Evolutionary conservation across 2,329 filamentous ascomycete genomes (phyloP).

Genomic region (Seiridium cupressi): DNA sequence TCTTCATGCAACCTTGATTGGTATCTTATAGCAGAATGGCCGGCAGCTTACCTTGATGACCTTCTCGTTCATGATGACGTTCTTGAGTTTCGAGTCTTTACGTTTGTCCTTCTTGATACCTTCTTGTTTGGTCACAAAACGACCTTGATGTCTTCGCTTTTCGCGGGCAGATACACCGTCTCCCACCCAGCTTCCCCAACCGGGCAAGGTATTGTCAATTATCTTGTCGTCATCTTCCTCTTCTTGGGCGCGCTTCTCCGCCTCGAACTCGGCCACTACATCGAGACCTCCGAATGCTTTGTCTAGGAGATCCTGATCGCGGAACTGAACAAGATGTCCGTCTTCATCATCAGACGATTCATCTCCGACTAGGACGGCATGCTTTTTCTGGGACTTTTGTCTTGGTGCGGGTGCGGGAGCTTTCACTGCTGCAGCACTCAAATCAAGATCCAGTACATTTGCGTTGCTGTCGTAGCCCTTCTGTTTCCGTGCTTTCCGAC

Average conservation of each 20-base stretch:
- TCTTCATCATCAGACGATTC: constrained; percentile 47
- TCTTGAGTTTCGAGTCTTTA: constrained; percentile 77
- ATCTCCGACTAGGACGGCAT: constrained; percentile 27
- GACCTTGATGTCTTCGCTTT: constrained; percentile 60
- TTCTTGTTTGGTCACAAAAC: constrained; percentile 64
- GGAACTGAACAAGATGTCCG: constrained; percentile 53
- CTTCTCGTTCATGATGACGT: constrained; percentile 93
- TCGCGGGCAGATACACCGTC: constrained; percentile 74
- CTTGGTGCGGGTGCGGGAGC: constrained; percentile 15
- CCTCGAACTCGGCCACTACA: constrained; percentile 75
- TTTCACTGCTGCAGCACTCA: constrained; percentile 23
- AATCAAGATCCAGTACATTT: constrained; percentile 27
- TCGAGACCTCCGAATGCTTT: constrained; percentile 87
- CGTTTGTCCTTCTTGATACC: constrained; percentile 76
- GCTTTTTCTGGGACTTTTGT: constrained; percentile 16
- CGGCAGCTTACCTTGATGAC: constrained; percentile 66
- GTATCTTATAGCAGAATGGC: too few species aligned
- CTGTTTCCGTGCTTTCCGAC: constrained; percentile 21
- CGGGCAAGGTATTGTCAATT: constrained; percentile 80
- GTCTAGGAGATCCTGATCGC: constrained; percentile 68
- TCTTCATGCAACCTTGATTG: neutral
- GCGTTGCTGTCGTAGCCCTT: constrained; percentile 20
- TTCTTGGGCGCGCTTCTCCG: constrained; percentile 71
- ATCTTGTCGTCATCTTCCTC: constrained; percentile 81
- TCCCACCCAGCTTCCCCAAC: constrained; percentile 92